Evolutionary conservation across 257 asterid genomes (phyloP).

Genomic region (Coffea canephora): DNA sequence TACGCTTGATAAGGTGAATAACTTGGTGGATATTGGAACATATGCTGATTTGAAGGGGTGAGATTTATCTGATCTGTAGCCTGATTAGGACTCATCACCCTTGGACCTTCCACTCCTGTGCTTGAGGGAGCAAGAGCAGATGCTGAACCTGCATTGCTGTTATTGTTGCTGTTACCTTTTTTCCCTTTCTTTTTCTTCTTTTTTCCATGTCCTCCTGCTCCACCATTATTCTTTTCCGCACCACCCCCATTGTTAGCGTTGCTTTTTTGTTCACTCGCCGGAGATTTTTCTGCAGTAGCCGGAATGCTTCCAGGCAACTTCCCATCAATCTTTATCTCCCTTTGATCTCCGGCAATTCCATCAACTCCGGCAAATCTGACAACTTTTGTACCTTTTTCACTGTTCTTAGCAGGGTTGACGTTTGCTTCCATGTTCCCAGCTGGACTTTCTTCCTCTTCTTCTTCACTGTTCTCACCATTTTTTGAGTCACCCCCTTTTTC

Average conservation of each 20-base stretch:
- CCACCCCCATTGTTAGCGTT: slow-evolving; percentile 10
- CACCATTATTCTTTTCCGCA: slow-evolving; percentile 12
- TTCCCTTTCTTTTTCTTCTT: slow-evolving; percentile 63
- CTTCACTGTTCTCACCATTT: slow-evolving; percentile 40
- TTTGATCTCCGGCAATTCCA: slow-evolving; percentile 20
- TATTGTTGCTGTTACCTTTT: slow-evolving; percentile 25
- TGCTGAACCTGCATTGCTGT: slow-evolving; percentile 20
- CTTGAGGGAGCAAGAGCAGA: slow-evolving; percentile 32
- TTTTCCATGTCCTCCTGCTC: slow-evolving; percentile 35
- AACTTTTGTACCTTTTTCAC: slow-evolving; percentile 29
- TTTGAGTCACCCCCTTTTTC: slow-evolving; percentile 22
- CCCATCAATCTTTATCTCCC: slow-evolving; percentile 2
- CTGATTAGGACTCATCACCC: slow-evolving; percentile 39
- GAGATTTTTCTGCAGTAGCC: slow-evolving; percentile 25
- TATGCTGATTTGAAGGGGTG: slow-evolving; percentile 39
- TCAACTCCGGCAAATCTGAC: slow-evolving; percentile 52
- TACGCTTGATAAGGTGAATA: slow-evolving; percentile 43
- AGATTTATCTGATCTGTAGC: slow-evolving; percentile 35
- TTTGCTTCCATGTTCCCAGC: slow-evolving; percentile 27
- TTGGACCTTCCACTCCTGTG: slow-evolving; percentile 39
- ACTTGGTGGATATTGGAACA: slow-evolving; percentile 28
- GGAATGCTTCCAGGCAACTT: slow-evolving; percentile 33
- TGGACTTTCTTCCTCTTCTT: slow-evolving; percentile 36
- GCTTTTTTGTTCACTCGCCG: slow-evolving; percentile 22
- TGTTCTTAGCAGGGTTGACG: slow-evolving; percentile 26